A percentile compares a stretch with the other conserved stretches of the same genome.
phyloP scores from a whole-genome alignment of 75 land plant genomes.

The Sequoia sempervirens region DNA sequence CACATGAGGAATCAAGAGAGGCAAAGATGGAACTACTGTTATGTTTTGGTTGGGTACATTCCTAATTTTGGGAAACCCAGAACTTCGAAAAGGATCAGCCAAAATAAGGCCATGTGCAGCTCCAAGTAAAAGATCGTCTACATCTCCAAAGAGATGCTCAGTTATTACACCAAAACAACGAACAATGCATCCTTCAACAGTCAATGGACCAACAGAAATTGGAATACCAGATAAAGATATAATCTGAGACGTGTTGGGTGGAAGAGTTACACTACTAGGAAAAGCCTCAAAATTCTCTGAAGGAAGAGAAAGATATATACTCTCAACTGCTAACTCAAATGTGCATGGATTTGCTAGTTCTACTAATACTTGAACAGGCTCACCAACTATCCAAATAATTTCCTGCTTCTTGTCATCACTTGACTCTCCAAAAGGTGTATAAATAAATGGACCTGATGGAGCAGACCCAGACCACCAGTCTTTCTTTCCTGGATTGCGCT shows the following conservation, averaged over 20 bases:
- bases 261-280: conserved; percentile 70
- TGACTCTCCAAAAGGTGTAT: conserved; percentile 85
- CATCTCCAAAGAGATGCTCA: conserved; percentile 84
- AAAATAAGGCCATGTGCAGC: conserved; percentile 78
- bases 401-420: conserved; percentile 55
- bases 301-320: conserved; percentile 83
- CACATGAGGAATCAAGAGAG: conserved; percentile 67
- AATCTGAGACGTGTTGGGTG: conserved; percentile 66
- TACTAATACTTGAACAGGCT: conserved; percentile 89
- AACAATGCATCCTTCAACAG: conserved; percentile 83
- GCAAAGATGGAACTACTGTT: conserved; percentile 71
- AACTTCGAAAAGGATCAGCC: conserved; percentile 81
- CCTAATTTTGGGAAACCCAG: conserved; percentile 53
- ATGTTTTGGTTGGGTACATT: conserved; percentile 57
- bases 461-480: conserved; percentile 97
- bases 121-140: conserved; percentile 66
- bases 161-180: conserved; percentile 90
- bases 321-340: conserved; percentile 84
- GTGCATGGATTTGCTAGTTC: conserved; percentile 95
- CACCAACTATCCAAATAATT: conserved; percentile 87
- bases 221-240: conserved; percentile 85
- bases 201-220: conserved; percentile 63
- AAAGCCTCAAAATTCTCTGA: conserved; percentile 83
- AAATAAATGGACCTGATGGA: conserved; percentile 94
- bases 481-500: conserved; percentile 58